Evolutionary conservation across 2,329 filamentous ascomycete genomes (phyloP).

Genomic region (Chrysoporthe cubensis): DNA sequence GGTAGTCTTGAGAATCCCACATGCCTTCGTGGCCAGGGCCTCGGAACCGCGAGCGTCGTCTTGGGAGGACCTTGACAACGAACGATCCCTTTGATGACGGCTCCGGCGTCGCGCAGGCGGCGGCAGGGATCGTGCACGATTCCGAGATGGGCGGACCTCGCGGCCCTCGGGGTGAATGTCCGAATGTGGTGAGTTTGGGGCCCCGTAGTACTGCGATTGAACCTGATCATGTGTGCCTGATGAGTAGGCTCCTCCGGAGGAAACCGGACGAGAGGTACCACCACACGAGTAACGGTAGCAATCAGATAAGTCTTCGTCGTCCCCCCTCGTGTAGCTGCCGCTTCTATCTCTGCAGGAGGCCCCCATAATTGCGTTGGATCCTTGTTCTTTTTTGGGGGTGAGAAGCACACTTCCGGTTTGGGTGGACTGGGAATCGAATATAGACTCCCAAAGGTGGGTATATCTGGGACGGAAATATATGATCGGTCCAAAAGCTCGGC

Average conservation of each 20-base stretch:
- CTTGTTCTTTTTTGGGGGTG: too few relatives aligned
- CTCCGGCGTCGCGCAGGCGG: conserved; percentile 24
- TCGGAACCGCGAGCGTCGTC: conserved; percentile 26
- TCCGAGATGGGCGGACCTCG: conserved; percentile 11
- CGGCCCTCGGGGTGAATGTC: conserved; percentile 19
- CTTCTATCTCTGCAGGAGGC: conserved; percentile 7
- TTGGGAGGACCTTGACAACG: conserved; percentile 30
- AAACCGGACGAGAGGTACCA: background rate
- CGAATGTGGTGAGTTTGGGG: conserved; percentile 23
- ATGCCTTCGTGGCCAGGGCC: conserved; percentile 46
- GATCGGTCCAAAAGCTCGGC: too few relatives aligned
- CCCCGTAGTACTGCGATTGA: conserved; percentile 40
- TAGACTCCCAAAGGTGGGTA: too few relatives aligned
- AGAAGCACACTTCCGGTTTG: too few relatives aligned
- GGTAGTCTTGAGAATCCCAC: conserved; percentile 47
- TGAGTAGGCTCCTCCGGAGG: conserved; percentile 5
- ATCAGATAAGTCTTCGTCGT: background rate
- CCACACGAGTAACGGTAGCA: conserved; percentile 5
- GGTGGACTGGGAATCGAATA: too few relatives aligned
- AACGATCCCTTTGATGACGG: conserved; percentile 31
- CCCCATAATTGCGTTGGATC: background rate
- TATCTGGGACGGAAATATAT: too few relatives aligned
- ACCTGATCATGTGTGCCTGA: conserved; percentile 44
- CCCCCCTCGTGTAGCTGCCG: background rate
- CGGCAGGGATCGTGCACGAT: conserved; percentile 30